Base-by-base conservation (phyloP, 768 basidiomycete species). In the Tephrocybe sp. region DNA sequence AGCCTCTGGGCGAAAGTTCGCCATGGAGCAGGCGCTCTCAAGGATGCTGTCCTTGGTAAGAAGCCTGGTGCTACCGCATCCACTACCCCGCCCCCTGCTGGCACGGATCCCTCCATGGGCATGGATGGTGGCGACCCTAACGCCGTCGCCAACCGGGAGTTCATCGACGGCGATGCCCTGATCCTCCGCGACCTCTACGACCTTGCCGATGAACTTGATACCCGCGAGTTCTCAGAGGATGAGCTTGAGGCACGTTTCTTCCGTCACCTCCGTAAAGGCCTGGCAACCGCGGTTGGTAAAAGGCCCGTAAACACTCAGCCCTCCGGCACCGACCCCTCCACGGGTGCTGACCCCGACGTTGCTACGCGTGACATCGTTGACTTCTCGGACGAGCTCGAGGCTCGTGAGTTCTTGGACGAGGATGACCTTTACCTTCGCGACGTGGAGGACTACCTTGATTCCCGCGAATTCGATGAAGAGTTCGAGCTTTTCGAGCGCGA, bases 381-480 rank as follows among this genome's bases (percentile, higher is more conserved):
- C 9, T 30, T 25, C 26, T n/a, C n/a, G n/a, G 42, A 44, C 9
- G 42, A 44, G 15, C 42, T 44, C 27, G 42, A 28, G 24, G 42
- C 42, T 44, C 42, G 42, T 16, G 42, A 44, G 11, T 15, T 26
- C n/a, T 16, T 25, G 12, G 18, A 47, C 22, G 40, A 41, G 6
- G 40, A 41, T 7, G 4, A 26, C 2, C 40, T 41, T 16, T 5
- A 9, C 26, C 22, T 31, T n/a, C 38, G 30, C 22, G 19, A 19
- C 46, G n/a, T 27, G 8, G 19, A 27, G 4, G 36, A 48, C 32
- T 15, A 22, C n/a, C 26, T 32, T 22, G 24, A 27, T 4, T 18
- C 47, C 11, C 47, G 47, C n/a, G 47, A 38, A 25, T 49, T 40
- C 21, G 47, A 49, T n/a, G 19, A 6, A 8, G 41, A 42, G 30